phyloP scores from a whole-genome alignment of 2,329 filamentous ascomycete genomes.

The Emmonsia crescens region DNA sequence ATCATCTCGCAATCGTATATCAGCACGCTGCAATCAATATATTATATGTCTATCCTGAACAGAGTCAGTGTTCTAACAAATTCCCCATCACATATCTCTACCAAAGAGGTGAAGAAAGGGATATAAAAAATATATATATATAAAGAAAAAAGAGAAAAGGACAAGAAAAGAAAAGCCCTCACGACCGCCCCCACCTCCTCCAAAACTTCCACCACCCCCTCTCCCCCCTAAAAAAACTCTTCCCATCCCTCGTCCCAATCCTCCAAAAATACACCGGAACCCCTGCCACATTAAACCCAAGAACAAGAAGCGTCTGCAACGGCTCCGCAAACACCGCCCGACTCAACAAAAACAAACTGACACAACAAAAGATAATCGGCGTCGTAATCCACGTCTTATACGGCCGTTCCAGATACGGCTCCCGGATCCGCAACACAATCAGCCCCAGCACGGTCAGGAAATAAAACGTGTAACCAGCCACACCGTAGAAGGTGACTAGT shows the following conservation, averaged over 20 bases:
- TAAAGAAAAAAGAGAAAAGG: not conserved
- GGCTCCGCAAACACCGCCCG: slow-evolving; percentile 85
- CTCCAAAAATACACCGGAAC: slow-evolving; percentile 84
- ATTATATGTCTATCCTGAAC: not conserved
- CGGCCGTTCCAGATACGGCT: slow-evolving; percentile 77
- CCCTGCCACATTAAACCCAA: slow-evolving; percentile 73
- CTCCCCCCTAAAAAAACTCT: slow-evolving; percentile 18
- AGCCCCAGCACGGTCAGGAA: slow-evolving; percentile 89
- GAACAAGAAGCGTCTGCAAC: slow-evolving; percentile 75
- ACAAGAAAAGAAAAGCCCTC: not conserved
- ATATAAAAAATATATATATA: not conserved
- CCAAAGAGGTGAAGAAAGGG: not conserved
- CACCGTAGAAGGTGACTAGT: slow-evolving; percentile 91
- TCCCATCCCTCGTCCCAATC: slow-evolving; percentile 54
- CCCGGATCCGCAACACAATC: slow-evolving; percentile 76
- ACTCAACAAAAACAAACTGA: slow-evolving; percentile 82
- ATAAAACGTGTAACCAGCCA: slow-evolving; percentile 95
- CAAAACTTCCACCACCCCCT: slow-evolving; percentile 33
- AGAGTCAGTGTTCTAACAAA: not conserved
- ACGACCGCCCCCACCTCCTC: slow-evolving; percentile 17
- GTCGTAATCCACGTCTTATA: slow-evolving; percentile 97
- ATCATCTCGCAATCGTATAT: not conserved
- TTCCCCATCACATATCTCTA: not conserved
- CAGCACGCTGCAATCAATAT: too few species aligned
- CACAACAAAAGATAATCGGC: slow-evolving; percentile 96